phyloP scores from a whole-genome alignment of 805 yeast species.

The Lachancea lanzarotensis region DNA sequence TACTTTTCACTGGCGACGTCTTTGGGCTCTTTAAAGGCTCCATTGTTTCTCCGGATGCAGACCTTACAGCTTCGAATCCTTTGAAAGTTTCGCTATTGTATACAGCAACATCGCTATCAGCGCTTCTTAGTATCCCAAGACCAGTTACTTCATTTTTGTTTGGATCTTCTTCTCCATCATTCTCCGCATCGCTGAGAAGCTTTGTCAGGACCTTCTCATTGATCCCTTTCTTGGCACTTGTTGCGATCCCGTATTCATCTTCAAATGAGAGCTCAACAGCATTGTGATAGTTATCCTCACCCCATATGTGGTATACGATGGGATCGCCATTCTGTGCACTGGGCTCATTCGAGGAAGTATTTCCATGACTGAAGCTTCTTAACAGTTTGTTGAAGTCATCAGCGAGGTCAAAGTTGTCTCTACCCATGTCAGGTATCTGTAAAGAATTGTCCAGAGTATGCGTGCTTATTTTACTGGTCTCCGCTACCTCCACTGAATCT shows the following conservation, averaged over 20 bases:
- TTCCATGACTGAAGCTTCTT: slow-evolving; percentile 12
- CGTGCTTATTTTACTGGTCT: neutral
- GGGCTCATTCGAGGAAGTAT: slow-evolving; percentile 9
- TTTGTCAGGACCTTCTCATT: slow-evolving; percentile 1
- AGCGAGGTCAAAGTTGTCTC: neutral
- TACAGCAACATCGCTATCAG: slow-evolving; percentile 6
- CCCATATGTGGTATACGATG: slow-evolving; percentile 14
- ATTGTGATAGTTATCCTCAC: slow-evolving; percentile 9
- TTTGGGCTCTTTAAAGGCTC: slow-evolving; percentile 3
- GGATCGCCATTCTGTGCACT: neutral
- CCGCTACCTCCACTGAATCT: neutral
- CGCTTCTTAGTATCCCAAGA: slow-evolving; percentile 4
- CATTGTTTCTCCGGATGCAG: slow-evolving; percentile 3
- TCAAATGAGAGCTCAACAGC: slow-evolving; percentile 7
- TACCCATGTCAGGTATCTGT: neutral
- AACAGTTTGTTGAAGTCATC: slow-evolving; percentile 16
- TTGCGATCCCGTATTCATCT: slow-evolving; percentile 1
- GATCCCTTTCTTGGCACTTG: neutral
- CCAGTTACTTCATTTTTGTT: neutral
- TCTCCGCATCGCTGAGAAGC: neutral
- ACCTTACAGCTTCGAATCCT: slow-evolving; percentile 5
- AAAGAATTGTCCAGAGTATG: neutral
- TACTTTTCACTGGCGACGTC: slow-evolving; percentile 11
- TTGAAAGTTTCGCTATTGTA: slow-evolving; percentile 2
- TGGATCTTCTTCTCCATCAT: neutral